Evolutionary conservation across 2,329 filamentous ascomycete genomes (phyloP), one percentile per base, ranked within the genome.

Genomic region (Stagonosporopsis cucurbitacearum): DNA sequence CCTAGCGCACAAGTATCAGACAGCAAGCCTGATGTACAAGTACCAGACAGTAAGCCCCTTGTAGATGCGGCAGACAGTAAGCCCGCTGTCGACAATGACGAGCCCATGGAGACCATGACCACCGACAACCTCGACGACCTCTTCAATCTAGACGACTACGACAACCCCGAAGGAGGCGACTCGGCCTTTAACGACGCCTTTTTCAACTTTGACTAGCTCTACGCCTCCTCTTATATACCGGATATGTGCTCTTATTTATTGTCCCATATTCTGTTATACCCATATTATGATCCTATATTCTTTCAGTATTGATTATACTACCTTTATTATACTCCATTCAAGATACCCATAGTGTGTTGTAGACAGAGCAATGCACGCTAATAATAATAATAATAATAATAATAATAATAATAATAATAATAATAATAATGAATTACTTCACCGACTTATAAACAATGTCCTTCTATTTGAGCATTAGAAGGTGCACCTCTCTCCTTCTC

Each of bases 171-270:
- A 43, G 53, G 42, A 15, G 53, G 36, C 8, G 63, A 62, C 13
- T 73, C 70, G 4, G 67, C 74, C 17, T 77, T 78, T 53, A 71
- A 77, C 48, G 71, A 76, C 39, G 75, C 73, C 3, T 76, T 75
- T 49, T 75, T 75, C 59, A 70, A 72, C 11, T 72, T 73, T 30
- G 71, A 68, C 11, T 63, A 67, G 33, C n/a, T n/a, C n/a, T n/a
- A n/a, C n/a, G n/a, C n/a, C n/a, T n/a, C n/a, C n/a, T n/a, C n/a
- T n/a, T n/a, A n/a, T n/a, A n/a, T n/a, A n/a, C n/a, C n/a, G n/a
- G n/a, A n/a, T n/a, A n/a, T n/a, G n/a, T n/a, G n/a, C n/a, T n/a
- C n/a, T n/a, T n/a, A n/a, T n/a, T n/a, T n/a, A n/a, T n/a, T n/a
- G n/a, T n/a, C n/a, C n/a, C n/a, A n/a, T n/a, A n/a, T 32, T 32